Evolutionary conservation across 805 yeast genomes (phyloP).

Genomic region (Hanseniaspora taiwanica): DNA sequence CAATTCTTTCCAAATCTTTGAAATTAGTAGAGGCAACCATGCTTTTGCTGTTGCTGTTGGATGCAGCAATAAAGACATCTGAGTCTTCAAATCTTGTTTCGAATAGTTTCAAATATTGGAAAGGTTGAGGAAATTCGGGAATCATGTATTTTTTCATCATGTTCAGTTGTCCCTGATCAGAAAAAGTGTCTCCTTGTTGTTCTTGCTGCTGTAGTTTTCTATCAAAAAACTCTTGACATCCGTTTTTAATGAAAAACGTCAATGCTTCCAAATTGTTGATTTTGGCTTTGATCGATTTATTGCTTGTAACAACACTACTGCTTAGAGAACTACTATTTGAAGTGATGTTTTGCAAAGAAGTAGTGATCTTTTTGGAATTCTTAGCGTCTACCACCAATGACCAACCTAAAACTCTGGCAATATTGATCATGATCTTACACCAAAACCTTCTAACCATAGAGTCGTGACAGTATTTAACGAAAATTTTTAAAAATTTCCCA

Average conservation of each 20-base stretch:
- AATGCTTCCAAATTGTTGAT: slow-evolving; percentile 4
- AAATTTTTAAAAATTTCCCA: slow-evolving; percentile 46
- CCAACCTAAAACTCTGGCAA: slow-evolving; percentile 69
- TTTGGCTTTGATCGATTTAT: slow-evolving; percentile 4
- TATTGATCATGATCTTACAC: slow-evolving; percentile 53
- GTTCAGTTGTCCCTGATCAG: slow-evolving; percentile 9
- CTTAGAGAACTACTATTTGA: slow-evolving; percentile 5
- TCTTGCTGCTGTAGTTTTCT: not conserved
- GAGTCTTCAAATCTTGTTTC: slow-evolving; percentile 25
- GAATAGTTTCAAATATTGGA: slow-evolving; percentile 47
- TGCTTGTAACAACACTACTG: slow-evolving; percentile 8
- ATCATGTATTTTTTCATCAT: slow-evolving; percentile 42
- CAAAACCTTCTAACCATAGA: slow-evolving; percentile 51
- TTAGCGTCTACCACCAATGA: slow-evolving; percentile 26
- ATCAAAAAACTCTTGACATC: not conserved
- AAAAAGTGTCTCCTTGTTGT: slow-evolving; percentile 9
- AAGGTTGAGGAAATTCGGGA: slow-evolving; percentile 50
- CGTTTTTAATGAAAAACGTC: not conserved
- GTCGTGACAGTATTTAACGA: slow-evolving; percentile 42
- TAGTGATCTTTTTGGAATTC: slow-evolving; percentile 21
- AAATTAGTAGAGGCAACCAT: slow-evolving; percentile 1
- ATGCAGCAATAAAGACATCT: slow-evolving; percentile 3
- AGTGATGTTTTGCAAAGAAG: slow-evolving; percentile 13
- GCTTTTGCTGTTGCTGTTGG: not conserved
- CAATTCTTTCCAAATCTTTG: slow-evolving; percentile 29